Evolutionary conservation across 2,329 filamentous ascomycete species (phyloP).

Genomic region (Thermothelomyces thermophilus): DNA sequence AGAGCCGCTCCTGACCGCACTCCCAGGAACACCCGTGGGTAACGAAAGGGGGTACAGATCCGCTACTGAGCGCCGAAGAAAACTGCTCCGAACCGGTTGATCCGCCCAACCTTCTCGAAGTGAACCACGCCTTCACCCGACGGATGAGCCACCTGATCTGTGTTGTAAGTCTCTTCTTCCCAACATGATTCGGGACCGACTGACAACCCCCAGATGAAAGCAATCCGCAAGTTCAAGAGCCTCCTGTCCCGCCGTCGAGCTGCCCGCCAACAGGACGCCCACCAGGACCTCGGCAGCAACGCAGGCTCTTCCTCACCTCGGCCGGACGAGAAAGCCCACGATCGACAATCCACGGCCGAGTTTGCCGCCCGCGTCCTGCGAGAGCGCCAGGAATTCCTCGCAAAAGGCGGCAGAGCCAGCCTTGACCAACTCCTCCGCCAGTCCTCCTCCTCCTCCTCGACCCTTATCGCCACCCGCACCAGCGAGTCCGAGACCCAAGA

Average conservation of each 20-base stretch:
- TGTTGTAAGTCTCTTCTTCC: conserved; percentile 48
- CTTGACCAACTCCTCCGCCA: conserved; percentile 3
- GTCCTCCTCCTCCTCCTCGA: neutral
- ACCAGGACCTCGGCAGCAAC: neutral
- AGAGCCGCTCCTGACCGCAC: neutral
- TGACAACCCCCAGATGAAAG: conserved; percentile 58
- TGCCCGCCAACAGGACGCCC: neutral
- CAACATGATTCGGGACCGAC: neutral
- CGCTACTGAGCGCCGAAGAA: conserved; percentile 71
- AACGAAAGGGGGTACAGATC: conserved; percentile 70
- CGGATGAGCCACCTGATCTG: conserved; percentile 83
- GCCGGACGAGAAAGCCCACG: conserved; percentile 19
- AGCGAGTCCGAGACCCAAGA: neutral
- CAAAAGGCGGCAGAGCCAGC: conserved; percentile 14
- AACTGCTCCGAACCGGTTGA: conserved; percentile 79
- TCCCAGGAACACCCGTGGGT: conserved; percentile 85
- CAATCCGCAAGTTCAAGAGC: conserved; percentile 80
- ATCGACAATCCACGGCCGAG: conserved; percentile 33
- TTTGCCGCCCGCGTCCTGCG: conserved; percentile 45
- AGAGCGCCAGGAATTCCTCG: conserved; percentile 39
- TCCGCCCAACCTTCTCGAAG: conserved; percentile 80
- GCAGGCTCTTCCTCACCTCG: conserved; percentile 3
- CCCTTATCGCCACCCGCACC: neutral
- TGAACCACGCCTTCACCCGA: conserved; percentile 82
- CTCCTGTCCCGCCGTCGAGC: conserved; percentile 40